Percentiles rank a stretch among this genome's conserved stretches.
phyloP scores from a whole-genome alignment of 805 yeast genomes.

The Candida sakaeoensis region DNA sequence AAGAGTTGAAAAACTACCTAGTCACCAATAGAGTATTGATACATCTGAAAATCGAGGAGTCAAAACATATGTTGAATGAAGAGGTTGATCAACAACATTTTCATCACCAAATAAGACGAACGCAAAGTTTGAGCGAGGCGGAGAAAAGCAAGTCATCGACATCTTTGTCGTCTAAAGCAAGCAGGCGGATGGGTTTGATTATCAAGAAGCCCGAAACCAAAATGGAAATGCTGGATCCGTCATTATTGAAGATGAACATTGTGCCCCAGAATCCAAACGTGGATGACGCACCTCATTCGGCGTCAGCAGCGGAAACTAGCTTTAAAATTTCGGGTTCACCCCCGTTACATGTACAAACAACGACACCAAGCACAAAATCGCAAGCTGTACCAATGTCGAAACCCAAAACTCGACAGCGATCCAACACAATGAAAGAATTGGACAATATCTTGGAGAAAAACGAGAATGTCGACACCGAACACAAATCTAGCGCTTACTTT shows the following conservation, averaged over 20 bases:
- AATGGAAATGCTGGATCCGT: not conserved
- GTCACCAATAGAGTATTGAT: constrained; percentile 29
- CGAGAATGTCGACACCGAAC: constrained; percentile 40
- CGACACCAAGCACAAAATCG: constrained; percentile 15
- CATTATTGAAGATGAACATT: not conserved
- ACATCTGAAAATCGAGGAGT: constrained; percentile 26
- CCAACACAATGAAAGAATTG: constrained; percentile 34
- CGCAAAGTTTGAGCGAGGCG: constrained; percentile 73
- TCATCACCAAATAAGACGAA: constrained; percentile 37
- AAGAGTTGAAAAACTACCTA: constrained; percentile 36
- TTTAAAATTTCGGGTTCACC: constrained; percentile 15
- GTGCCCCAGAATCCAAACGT: not conserved
- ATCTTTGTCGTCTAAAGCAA: constrained; percentile 49
- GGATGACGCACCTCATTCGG: constrained; percentile 2
- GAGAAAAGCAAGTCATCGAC: constrained; percentile 11
- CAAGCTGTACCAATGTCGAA: constrained; percentile 7
- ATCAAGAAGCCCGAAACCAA: constrained; percentile 40
- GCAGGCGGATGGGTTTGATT: constrained; percentile 74
- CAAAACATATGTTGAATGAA: constrained; percentile 5
- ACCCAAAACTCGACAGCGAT: constrained; percentile 23
- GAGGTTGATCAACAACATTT: constrained; percentile 3
- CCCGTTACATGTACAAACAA: constrained; percentile 7
- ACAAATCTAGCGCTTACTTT: constrained; percentile 59
- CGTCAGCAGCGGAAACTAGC: constrained; percentile 4
- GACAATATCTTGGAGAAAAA: constrained; percentile 34